Evolutionary conservation across 2,329 filamentous ascomycete genomes (phyloP).

Genomic region (Nectriaceae sp.): DNA sequence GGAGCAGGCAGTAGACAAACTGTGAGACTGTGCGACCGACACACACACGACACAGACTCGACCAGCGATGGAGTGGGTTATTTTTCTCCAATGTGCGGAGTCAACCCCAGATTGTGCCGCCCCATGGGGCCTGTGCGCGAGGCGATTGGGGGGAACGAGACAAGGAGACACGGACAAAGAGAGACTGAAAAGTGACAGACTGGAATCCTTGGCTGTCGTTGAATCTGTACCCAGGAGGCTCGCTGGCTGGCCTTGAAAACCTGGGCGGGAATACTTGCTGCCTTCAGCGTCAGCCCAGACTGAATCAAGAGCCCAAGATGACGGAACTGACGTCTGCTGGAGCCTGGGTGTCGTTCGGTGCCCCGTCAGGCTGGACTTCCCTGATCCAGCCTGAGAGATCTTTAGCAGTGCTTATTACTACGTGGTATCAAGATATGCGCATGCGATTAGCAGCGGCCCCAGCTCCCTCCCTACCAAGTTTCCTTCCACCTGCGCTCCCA

Average conservation of each 20-base stretch:
- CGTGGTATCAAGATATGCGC: neutral
- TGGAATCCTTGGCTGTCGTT: too few relatives aligned
- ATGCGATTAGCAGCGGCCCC: constrained; percentile 1
- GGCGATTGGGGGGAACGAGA: neutral
- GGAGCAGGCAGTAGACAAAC: too few relatives aligned
- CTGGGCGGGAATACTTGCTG: neutral
- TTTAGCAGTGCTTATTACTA: constrained; percentile 1
- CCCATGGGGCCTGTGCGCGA: constrained; percentile 17
- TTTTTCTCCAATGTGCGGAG: constrained; percentile 28
- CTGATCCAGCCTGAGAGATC: neutral
- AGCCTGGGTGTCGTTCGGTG: neutral
- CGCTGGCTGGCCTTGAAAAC: too few relatives aligned
- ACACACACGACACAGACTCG: too few relatives aligned
- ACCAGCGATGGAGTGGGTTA: neutral
- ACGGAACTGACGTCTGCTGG: neutral
- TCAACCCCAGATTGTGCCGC: constrained; percentile 18
- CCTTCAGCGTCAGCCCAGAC: neutral
- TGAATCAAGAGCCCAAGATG: neutral
- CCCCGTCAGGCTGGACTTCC: neutral
- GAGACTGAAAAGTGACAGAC: neutral
- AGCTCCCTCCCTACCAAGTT: neutral
- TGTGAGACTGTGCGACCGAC: too few relatives aligned
- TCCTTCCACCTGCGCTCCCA: too few relatives aligned
- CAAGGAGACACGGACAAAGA: too few relatives aligned
- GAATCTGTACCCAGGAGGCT: too few relatives aligned